Evolutionary conservation across 768 basidiomycete species (phyloP).

Genomic region (Dioszegia hungarica): DNA sequence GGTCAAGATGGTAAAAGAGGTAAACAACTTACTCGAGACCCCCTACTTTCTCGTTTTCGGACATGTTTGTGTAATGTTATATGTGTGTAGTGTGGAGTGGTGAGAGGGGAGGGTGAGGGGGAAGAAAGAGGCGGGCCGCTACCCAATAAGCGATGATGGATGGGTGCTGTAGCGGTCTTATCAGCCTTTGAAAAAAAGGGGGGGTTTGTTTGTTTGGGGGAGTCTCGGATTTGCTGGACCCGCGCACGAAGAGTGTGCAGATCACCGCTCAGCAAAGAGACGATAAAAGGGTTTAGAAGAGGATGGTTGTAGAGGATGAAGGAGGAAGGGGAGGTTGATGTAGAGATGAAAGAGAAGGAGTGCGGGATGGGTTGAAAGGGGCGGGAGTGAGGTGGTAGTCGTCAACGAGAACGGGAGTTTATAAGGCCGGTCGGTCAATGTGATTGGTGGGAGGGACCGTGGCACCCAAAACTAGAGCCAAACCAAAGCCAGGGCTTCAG

Average conservation of each 20-base stretch:
- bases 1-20: neutral
- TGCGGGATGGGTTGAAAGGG: neutral
- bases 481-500: too few species aligned
- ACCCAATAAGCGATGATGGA: neutral
- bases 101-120: neutral
- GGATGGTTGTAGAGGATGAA: neutral
- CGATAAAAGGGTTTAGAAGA: neutral
- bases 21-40: neutral
- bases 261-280: constrained; percentile 13
- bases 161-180: constrained; percentile 2
- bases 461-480: too few species aligned
- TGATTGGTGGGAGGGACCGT: too few species aligned
- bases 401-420: too few species aligned
- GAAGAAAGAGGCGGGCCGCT: constrained; percentile 7
- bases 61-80: constrained; percentile 5
- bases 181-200: neutral
- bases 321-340: neutral
- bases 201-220: constrained; percentile 7
- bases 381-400: neutral
- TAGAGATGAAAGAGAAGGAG: neutral
- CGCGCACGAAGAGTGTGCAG: constrained; percentile 6
- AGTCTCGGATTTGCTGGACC: constrained; percentile 12
- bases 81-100: neutral
- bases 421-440: too few species aligned
- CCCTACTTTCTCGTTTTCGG: constrained; percentile 9